A percentile compares a stretch with the other conserved stretches of the same genome.
These are phyloP conservation scores for Fusarium palustre DNA, from an alignment of 2,329 filamentous ascomycete genomes.

Conservation along the genomic window DNA sequence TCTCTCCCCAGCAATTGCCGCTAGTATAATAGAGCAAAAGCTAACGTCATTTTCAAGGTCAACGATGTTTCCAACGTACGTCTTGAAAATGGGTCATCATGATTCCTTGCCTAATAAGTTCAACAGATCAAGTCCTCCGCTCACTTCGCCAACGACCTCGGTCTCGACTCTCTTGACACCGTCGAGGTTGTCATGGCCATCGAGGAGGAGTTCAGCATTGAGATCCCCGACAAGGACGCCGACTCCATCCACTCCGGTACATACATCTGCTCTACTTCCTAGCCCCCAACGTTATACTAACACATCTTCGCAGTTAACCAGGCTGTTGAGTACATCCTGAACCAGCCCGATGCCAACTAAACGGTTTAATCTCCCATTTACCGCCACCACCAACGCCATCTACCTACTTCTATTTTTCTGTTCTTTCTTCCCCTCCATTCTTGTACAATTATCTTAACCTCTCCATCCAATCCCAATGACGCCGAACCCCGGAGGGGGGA, in stretches of 20 bases:
- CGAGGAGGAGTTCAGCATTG: constrained; percentile 93
- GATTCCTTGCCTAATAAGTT: constrained; percentile 23
- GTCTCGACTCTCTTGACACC: constrained; percentile 95
- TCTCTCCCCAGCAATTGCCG: constrained; percentile 3
- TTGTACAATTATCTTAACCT: constrained; percentile 46
- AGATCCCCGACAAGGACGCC: constrained; percentile 98
- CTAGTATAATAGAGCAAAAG: constrained; percentile 16
- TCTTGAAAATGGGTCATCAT: constrained; percentile 33
- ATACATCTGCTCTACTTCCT: constrained; percentile 47
- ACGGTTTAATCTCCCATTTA: constrained; percentile 21
- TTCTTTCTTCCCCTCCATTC: constrained; percentile 26
- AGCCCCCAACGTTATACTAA: background rate
- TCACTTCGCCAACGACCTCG: constrained; percentile 97
- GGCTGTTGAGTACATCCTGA: constrained; percentile 93
- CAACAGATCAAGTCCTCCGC: constrained; percentile 81
- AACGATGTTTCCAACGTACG: constrained; percentile 73
- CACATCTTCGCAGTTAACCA: constrained; percentile 77
- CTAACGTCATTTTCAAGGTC: constrained; percentile 65
- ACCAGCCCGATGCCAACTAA: constrained; percentile 89
- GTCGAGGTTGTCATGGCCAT: constrained; percentile 99
- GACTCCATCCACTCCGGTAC: constrained; percentile 93
- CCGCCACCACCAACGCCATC: constrained; percentile 5
- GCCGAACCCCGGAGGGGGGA: constrained; percentile 8
- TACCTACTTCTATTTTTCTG: background rate
- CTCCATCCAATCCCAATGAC: constrained; percentile 30